Evolutionary conservation across 306 rosid species (phyloP).

Genomic region (Citrullus mucosospermus): DNA sequence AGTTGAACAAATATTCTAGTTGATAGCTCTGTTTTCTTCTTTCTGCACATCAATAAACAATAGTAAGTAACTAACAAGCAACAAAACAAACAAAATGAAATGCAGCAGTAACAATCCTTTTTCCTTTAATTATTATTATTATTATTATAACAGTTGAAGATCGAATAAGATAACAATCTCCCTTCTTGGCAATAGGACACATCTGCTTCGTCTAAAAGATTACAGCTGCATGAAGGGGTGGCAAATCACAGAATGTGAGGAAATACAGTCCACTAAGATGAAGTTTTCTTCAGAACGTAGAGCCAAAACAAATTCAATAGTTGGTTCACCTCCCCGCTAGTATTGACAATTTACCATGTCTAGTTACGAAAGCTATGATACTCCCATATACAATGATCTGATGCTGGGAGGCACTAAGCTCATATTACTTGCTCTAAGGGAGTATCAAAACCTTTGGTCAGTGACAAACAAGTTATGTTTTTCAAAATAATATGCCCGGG

Average conservation of each 20-base stretch:
- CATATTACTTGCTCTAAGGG: background rate
- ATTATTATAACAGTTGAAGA: background rate
- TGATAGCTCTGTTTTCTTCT: conserved; percentile 69
- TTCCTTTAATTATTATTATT: background rate
- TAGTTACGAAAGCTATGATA: background rate
- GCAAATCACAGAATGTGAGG: background rate
- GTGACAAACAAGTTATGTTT: background rate
- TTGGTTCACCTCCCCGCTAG: background rate
- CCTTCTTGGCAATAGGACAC: background rate
- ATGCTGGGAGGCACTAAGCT: background rate
- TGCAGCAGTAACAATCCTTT: background rate
- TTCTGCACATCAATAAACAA: conserved; percentile 40
- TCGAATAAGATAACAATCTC: background rate
- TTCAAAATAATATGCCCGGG: background rate
- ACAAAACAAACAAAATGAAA: background rate
- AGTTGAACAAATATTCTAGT: conserved; percentile 68
- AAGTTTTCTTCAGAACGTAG: background rate
- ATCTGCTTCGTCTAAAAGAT: background rate
- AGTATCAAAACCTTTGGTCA: background rate
- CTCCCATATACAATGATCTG: background rate
- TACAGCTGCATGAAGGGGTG: background rate
- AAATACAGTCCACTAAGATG: background rate
- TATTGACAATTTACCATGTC: background rate
- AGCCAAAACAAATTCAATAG: background rate
- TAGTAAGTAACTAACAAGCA: conserved; percentile 15